phyloP scores from a whole-genome alignment of 2,329 filamentous ascomycete species.

The Ilyonectria sp. region DNA sequence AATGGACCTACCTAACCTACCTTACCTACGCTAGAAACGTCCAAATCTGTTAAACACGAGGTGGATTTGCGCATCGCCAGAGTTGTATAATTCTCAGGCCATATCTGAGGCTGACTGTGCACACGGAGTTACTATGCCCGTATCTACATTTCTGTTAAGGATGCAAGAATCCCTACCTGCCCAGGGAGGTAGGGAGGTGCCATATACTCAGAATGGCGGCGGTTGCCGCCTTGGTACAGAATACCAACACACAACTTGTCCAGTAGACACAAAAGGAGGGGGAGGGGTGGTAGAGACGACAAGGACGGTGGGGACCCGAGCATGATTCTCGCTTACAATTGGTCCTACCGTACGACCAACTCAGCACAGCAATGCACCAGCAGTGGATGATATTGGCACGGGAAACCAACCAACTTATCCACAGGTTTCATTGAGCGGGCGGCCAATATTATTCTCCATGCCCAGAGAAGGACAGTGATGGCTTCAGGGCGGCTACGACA shows the following conservation, averaged over 20 bases:
- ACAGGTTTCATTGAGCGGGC: conserved; percentile 10
- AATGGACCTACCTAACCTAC: neutral
- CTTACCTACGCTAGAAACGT: neutral
- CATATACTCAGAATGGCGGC: neutral
- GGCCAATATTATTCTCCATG: neutral
- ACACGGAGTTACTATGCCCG: neutral
- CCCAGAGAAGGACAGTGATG: neutral
- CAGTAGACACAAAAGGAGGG: neutral
- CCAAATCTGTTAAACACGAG: neutral
- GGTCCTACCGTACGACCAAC: conserved; percentile 19
- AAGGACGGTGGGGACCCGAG: conserved; percentile 2
- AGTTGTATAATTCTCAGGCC: neutral
- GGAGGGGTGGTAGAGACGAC: conserved; percentile 3
- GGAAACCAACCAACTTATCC: conserved; percentile 7
- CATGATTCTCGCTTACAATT: conserved; percentile 18
- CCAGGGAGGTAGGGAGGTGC: too few species aligned
- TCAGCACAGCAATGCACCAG: conserved; percentile 23
- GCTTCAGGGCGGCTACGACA: neutral
- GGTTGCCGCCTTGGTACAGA: neutral
- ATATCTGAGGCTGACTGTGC: neutral
- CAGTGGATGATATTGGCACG: conserved; percentile 5
- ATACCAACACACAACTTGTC: neutral
- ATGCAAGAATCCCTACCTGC: neutral
- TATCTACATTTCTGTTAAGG: neutral
- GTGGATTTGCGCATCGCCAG: neutral